phyloP scores from a whole-genome alignment of 192 early-diverging fungal genomes.

The Backusella sp. region DNA sequence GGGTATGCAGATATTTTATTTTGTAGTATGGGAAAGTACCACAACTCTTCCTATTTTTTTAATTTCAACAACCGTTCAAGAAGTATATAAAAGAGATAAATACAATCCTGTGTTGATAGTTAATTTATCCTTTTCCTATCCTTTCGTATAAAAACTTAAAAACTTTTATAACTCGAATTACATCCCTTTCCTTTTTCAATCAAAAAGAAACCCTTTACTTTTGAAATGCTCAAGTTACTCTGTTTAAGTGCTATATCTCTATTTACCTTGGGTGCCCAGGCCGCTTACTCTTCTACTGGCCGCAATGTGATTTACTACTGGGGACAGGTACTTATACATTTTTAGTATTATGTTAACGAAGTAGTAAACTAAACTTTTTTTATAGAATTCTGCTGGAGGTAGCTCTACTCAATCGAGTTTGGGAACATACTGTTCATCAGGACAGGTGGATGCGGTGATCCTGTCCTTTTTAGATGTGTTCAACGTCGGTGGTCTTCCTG shows the following conservation, averaged over 20 bases:
- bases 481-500: constrained; percentile 61
- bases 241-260: not conserved
- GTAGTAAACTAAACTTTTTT: not conserved
- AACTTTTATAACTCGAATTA: not conserved
- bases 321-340: constrained; percentile 9
- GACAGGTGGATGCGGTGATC: constrained; percentile 50
- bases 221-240: not conserved
- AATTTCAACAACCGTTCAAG: not conserved
- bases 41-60: not conserved
- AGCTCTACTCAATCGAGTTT: constrained; percentile 29
- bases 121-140: not conserved
- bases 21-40: constrained; percentile 2
- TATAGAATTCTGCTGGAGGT: constrained; percentile 27
- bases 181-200: not conserved
- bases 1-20: not conserved
- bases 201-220: not conserved
- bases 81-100: not conserved
- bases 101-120: not conserved
- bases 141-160: not conserved
- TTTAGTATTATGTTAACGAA: not conserved
- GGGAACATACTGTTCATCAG: constrained; percentile 54
- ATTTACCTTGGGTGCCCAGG: not conserved
- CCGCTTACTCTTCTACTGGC: not conserved
- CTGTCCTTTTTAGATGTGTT: constrained; percentile 62
- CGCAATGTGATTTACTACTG: constrained; percentile 13